These are phyloP conservation scores for Schwanniomyces vanrijiae DNA, from an alignment of 805 yeast genomes.

Conservation along the genomic window DNA sequence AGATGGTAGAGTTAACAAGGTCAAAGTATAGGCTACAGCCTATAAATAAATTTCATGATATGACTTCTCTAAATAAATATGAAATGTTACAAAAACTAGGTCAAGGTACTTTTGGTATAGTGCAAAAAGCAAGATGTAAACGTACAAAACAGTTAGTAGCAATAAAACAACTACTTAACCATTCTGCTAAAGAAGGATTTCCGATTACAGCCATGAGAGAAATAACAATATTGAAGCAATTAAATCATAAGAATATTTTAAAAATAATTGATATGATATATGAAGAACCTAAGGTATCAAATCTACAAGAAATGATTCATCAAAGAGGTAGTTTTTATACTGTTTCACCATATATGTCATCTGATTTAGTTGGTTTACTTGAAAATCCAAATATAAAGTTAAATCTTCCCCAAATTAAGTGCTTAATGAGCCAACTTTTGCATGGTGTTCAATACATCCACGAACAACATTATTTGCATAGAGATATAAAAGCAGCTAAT, in stretches of 20 bases:
- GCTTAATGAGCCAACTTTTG: constrained; percentile 75
- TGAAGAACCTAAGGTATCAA: constrained; percentile 31
- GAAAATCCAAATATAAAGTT: constrained; percentile 73
- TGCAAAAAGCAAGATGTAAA: constrained; percentile 67
- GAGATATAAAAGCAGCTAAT: constrained; percentile 97
- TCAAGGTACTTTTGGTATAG: constrained; percentile 64
- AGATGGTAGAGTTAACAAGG: not conserved
- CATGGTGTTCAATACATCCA: constrained; percentile 84
- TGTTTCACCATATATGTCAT: constrained; percentile 89
- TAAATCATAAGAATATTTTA: constrained; percentile 70
- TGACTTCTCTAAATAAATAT: constrained; percentile 32
- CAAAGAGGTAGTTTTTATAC: constrained; percentile 64
- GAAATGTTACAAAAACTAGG: constrained; percentile 39
- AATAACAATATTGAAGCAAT: constrained; percentile 72
- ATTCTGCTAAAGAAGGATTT: constrained; percentile 75
- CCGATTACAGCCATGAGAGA: constrained; percentile 96
- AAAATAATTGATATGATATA: constrained; percentile 77
- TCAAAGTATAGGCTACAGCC: constrained; percentile 13
- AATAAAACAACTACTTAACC: constrained; percentile 78
- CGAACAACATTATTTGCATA: constrained; percentile 56
- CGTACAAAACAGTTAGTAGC: constrained; percentile 71
- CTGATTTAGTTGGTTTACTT: constrained; percentile 85
- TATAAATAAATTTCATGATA: constrained; percentile 23
- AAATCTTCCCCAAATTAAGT: constrained; percentile 70
- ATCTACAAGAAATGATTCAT: constrained; percentile 33